Conservation (phyloP, 2,329 filamentous ascomycete genomes). For the Cadophora sp. region DNA sequence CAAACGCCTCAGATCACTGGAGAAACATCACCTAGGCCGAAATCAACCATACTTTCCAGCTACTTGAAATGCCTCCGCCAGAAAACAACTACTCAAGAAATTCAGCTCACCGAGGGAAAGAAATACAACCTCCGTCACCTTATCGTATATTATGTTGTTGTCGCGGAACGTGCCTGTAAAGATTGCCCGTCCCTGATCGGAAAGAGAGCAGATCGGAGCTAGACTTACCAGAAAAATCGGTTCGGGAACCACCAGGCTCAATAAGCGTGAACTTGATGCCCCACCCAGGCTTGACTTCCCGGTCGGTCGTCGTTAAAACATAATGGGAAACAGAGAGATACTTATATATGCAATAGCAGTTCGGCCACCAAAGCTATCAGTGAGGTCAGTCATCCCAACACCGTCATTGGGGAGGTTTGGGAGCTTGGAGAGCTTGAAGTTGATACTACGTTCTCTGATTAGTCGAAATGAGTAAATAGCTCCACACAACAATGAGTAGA, state of each 20-base stretch:
- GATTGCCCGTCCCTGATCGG: too few relatives aligned
- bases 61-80: too few relatives aligned
- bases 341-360: background rate
- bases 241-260: conserved; percentile 51
- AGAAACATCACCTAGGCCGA: too few relatives aligned
- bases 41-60: too few relatives aligned
- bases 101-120: too few relatives aligned
- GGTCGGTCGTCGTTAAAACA: conserved; percentile 50
- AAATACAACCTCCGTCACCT: too few relatives aligned
- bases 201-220: too few relatives aligned
- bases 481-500: background rate
- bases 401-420: background rate
- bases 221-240: conserved; percentile 49
- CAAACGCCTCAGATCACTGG: too few relatives aligned
- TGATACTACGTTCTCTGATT: background rate
- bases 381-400: background rate
- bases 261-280: conserved; percentile 50
- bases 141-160: too few relatives aligned
- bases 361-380: background rate
- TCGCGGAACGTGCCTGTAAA: too few relatives aligned
- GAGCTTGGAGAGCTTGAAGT: background rate
- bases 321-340: too few relatives aligned
- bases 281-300: conserved; percentile 49
- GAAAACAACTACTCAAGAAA: too few relatives aligned
- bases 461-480: background rate